A percentile compares a stretch with the other conserved stretches of the same genome.
Conservation (phyloP, 2,329 filamentous ascomycete genomes). For the Beauveria scarabaeidicola region DNA sequence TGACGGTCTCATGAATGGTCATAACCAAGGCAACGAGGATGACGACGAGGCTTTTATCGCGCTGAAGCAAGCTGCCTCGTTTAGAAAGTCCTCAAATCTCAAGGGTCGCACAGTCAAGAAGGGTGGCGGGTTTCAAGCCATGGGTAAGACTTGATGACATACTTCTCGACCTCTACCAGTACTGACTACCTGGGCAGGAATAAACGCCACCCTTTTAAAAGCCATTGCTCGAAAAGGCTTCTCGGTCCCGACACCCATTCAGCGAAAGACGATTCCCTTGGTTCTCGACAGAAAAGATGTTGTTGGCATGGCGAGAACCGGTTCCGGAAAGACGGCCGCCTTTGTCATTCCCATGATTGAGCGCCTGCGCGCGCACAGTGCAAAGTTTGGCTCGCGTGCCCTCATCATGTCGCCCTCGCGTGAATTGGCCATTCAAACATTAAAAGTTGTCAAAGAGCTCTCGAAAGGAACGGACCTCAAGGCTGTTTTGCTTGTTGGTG, state of each 20-base stretch:
- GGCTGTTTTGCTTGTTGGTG: slow-evolving; percentile 83
- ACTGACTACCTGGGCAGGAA: slow-evolving; percentile 34
- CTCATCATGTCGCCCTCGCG: slow-evolving; percentile 86
- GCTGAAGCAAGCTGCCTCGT: slow-evolving; percentile 74
- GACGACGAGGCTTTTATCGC: slow-evolving; percentile 88
- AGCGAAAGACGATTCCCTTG: slow-evolving; percentile 90
- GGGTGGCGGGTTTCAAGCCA: slow-evolving; percentile 90
- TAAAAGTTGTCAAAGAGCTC: slow-evolving; percentile 95
- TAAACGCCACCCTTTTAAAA: slow-evolving; percentile 76
- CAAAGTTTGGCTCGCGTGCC: slow-evolving; percentile 75
- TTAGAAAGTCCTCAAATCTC: slow-evolving; percentile 72
- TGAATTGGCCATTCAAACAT: slow-evolving; percentile 87
- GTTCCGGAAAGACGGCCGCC: slow-evolving; percentile 94
- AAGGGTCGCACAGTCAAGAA: slow-evolving; percentile 88
- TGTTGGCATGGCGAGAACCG: slow-evolving; percentile 98
- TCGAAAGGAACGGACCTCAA: slow-evolving; percentile 84
- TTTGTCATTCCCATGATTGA: slow-evolving; percentile 99
- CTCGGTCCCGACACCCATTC: slow-evolving; percentile 91
- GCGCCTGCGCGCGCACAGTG: slow-evolving; percentile 78
- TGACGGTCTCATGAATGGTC: slow-evolving; percentile 51
- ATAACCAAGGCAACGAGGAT: slow-evolving; percentile 43
- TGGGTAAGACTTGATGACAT: slow-evolving; percentile 49
- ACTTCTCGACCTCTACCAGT: background rate
- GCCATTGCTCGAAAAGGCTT: slow-evolving; percentile 93
- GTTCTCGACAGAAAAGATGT: slow-evolving; percentile 87